Evolutionary conservation across 2,329 filamentous ascomycete genomes (phyloP).

Genomic region (Tolypocladium nubicola): DNA sequence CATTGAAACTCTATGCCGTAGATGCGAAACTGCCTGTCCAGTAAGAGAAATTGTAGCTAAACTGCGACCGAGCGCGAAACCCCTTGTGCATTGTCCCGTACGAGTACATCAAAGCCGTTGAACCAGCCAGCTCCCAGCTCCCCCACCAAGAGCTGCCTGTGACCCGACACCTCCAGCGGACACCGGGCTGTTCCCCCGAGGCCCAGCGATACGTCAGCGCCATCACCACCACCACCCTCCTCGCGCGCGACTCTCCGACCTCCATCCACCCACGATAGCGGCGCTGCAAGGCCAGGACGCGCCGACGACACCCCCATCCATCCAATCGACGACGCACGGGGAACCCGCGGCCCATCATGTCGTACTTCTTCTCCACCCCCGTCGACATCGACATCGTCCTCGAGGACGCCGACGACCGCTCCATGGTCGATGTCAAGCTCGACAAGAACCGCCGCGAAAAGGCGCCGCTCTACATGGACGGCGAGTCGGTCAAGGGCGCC

Average conservation of each 20-base stretch:
- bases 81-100: not conserved
- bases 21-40: not conserved
- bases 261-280: not conserved
- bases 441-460: conserved; percentile 98
- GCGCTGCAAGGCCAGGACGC: not conserved
- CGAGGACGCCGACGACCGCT: conserved; percentile 85
- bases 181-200: not conserved
- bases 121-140: not conserved
- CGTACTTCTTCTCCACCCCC: conserved; percentile 95
- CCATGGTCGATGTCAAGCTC: conserved; percentile 94
- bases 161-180: not conserved
- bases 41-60: not conserved
- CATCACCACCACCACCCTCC: conserved; percentile 3
- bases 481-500: conserved; percentile 93
- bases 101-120: not conserved
- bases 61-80: not conserved
- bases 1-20: not conserved
- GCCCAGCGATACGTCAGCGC: conserved; percentile 22
- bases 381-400: conserved; percentile 99
- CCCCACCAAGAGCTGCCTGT: not conserved
- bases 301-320: not conserved
- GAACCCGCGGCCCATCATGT: conserved; percentile 48
- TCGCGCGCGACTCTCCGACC: not conserved
- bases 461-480: conserved; percentile 93
- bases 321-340: not conserved